Evolutionary conservation across 2,329 filamentous ascomycete species (phyloP).

Genomic region (Magnaporthales sp.): DNA sequence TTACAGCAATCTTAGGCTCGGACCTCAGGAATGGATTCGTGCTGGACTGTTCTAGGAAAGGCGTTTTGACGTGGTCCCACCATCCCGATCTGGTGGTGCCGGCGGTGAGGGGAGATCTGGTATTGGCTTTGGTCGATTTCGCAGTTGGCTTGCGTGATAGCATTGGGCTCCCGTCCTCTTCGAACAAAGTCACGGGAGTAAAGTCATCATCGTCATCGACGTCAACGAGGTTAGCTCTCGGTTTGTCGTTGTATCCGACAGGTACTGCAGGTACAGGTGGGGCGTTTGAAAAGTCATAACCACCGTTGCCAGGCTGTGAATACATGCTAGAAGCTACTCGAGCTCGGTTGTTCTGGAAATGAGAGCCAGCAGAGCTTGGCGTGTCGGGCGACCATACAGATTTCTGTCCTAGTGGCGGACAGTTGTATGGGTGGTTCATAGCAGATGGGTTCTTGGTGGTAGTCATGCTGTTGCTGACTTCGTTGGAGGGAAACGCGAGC

Average conservation of each 20-base stretch:
- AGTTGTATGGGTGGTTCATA: constrained; percentile 22
- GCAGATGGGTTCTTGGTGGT: not conserved
- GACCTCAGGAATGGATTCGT: constrained; percentile 28
- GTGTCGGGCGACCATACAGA: constrained; percentile 56
- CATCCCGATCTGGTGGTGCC: constrained; percentile 58
- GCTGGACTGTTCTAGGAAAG: constrained; percentile 35
- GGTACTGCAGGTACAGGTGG: constrained; percentile 56
- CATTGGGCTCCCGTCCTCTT: constrained; percentile 51
- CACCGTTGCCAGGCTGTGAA: constrained; percentile 24
- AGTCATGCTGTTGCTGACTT: constrained; percentile 13
- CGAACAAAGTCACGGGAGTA: constrained; percentile 59
- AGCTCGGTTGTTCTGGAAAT: constrained; percentile 24
- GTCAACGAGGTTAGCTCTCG: constrained; percentile 10
- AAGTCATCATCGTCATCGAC: constrained; percentile 29
- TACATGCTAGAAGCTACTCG: constrained; percentile 51
- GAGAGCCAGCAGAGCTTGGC: constrained; percentile 36
- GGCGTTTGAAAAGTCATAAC: constrained; percentile 19
- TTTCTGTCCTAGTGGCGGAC: constrained; percentile 33
- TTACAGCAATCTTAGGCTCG: not conserved
- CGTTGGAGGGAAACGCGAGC: constrained; percentile 52
- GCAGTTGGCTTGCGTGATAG: constrained; percentile 20
- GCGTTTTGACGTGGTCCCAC: constrained; percentile 71
- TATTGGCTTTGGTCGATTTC: constrained; percentile 21
- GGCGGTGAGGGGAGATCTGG: constrained; percentile 31
- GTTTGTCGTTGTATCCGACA: constrained; percentile 26